Conservation (phyloP, 2,329 filamentous ascomycete species). For the Diplodia corticola region DNA sequence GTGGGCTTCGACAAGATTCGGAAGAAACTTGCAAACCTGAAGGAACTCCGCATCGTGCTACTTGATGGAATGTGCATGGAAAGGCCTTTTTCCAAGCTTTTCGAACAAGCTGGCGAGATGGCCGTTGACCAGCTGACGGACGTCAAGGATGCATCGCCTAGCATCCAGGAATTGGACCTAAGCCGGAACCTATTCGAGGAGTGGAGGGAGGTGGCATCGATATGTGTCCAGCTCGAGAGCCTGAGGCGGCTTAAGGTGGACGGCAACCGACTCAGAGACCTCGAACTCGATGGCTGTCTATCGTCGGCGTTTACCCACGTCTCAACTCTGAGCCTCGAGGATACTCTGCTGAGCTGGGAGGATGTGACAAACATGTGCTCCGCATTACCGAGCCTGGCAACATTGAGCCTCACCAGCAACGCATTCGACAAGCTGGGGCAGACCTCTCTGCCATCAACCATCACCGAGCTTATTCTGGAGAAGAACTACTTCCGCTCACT, state of each 20-base stretch:
- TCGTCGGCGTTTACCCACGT: conserved; percentile 38
- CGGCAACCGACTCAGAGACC: conserved; percentile 67
- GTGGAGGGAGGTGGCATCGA: conserved; percentile 65
- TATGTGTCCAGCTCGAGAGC: conserved; percentile 69
- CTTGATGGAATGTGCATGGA: conserved; percentile 73
- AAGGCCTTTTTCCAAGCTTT: conserved; percentile 33
- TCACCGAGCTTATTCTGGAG: conserved; percentile 69
- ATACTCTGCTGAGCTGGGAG: conserved; percentile 46
- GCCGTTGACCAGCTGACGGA: conserved; percentile 41
- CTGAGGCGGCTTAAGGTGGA: conserved; percentile 69
- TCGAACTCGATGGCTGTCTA: conserved; percentile 30
- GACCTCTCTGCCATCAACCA: conserved; percentile 48
- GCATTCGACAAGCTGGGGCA: conserved; percentile 36
- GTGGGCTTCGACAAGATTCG: conserved; percentile 94
- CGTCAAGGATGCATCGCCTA: conserved; percentile 59
- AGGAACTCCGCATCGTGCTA: conserved; percentile 77
- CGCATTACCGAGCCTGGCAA: conserved; percentile 58
- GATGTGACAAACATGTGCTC: conserved; percentile 43
- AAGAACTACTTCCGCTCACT: conserved; percentile 68
- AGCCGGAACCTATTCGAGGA: conserved; percentile 77
- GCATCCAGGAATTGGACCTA: conserved; percentile 73
- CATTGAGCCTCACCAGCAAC: conserved; percentile 50
- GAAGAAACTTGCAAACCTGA: conserved; percentile 72
- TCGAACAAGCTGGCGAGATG: conserved; percentile 35
- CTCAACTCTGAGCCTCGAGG: conserved; percentile 51